Conservation (phyloP, 2,329 filamentous ascomycete genomes). For the Pseudogymnoascus sp. region DNA sequence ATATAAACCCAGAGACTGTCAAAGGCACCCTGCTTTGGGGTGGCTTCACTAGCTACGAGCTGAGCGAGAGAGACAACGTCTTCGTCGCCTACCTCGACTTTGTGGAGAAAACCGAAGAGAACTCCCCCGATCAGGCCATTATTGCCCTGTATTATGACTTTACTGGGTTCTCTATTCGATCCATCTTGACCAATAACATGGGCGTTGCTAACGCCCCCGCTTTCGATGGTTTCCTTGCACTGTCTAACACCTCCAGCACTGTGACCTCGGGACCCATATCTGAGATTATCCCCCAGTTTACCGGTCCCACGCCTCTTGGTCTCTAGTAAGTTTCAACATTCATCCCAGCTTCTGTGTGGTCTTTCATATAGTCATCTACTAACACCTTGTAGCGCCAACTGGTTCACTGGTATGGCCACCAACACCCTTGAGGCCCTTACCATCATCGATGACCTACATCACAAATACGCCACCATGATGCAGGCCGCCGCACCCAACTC, state of each 20-base stretch:
- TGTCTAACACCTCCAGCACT: constrained; percentile 19
- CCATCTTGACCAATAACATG: constrained; percentile 13
- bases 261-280: constrained; percentile 15
- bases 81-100: constrained; percentile 19
- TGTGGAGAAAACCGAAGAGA: constrained; percentile 18
- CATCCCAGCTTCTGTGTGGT: constrained; percentile 11
- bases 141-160: constrained; percentile 17
- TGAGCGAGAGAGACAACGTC: constrained; percentile 16
- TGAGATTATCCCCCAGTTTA: constrained; percentile 19
- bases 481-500: constrained; percentile 21
- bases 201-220: constrained; percentile 10
- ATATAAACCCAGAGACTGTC: constrained; percentile 14
- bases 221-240: constrained; percentile 17
- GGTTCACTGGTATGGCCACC: constrained; percentile 30
- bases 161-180: constrained; percentile 15
- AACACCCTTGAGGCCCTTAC: constrained; percentile 17
- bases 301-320: constrained; percentile 18
- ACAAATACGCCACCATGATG: constrained; percentile 17
- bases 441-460: constrained; percentile 18
- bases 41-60: constrained; percentile 19
- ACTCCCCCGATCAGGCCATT: constrained; percentile 27
- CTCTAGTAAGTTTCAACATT: constrained; percentile 18
- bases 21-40: constrained; percentile 16
- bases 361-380: constrained; percentile 17
- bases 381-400: constrained; percentile 26